phyloP scores from a whole-genome alignment of 2,329 filamentous ascomycete genomes.

The Colletotrichum sp. region DNA sequence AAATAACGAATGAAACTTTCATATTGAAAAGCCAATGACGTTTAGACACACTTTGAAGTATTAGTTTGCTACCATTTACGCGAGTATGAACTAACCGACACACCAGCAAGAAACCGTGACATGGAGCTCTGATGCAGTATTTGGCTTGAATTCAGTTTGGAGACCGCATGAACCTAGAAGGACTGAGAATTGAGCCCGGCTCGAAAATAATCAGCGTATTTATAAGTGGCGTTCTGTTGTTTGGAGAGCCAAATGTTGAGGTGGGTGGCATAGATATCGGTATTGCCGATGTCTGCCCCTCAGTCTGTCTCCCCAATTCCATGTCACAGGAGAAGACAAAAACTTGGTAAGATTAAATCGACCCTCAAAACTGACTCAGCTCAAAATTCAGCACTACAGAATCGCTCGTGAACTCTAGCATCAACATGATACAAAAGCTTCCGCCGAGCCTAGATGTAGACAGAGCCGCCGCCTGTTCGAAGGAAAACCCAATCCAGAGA shows the following conservation, averaged over 20 bases:
- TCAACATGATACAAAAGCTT: neutral
- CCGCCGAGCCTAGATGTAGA: neutral
- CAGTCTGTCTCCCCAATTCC: neutral
- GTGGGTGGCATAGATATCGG: neutral
- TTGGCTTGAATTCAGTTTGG: neutral
- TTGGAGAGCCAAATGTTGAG: neutral
- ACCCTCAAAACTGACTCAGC: neutral
- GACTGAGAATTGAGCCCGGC: neutral
- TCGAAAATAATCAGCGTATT: neutral
- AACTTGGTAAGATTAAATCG: neutral
- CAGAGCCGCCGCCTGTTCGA: neutral
- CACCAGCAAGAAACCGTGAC: neutral
- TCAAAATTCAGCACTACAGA: neutral
- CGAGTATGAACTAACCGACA: neutral
- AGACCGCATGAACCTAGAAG: neutral
- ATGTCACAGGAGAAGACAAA: neutral
- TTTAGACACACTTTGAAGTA: neutral
- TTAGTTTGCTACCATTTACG: neutral
- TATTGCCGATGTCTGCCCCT: neutral
- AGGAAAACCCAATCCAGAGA: neutral
- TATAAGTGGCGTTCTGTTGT: neutral
- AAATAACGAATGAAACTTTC: neutral
- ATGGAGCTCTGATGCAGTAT: neutral
- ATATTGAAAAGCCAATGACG: neutral
- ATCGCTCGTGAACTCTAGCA: neutral